Conservation (phyloP, 169 alveolate species). For the Blepharisma undulans region DNA sequence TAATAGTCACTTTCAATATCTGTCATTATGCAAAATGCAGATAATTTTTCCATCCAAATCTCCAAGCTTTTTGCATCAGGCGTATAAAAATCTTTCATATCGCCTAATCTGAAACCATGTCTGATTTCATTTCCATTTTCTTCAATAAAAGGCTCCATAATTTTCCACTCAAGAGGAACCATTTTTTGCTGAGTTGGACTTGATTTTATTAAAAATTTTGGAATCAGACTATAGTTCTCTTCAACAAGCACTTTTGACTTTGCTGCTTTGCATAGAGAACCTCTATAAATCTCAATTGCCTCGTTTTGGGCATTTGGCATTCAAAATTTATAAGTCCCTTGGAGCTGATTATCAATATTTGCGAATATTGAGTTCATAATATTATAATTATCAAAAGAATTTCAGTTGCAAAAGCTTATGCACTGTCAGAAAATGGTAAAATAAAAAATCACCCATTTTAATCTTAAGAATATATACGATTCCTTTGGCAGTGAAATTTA, state of each 20-base stretch:
- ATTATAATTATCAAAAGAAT: too few species aligned
- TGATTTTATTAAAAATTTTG: neutral
- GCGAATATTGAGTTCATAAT: neutral
- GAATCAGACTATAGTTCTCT: neutral
- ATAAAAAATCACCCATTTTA: too few species aligned
- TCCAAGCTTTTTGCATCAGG: neutral
- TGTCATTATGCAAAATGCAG: neutral
- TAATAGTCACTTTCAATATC: neutral
- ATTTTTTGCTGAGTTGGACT: neutral
- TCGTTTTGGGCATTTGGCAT: neutral
- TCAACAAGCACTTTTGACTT: neutral
- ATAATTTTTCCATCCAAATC: neutral
- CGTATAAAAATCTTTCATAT: neutral
- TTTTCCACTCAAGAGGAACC: neutral
- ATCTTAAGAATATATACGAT: too few species aligned
- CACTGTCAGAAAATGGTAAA: neutral
- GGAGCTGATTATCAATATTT: neutral
- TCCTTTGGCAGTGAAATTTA: too few species aligned
- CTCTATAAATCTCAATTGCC: neutral
- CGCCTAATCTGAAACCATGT: neutral
- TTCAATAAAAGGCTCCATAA: neutral
- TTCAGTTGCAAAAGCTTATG: neutral
- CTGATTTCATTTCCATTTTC: neutral
- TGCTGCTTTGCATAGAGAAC: neutral
- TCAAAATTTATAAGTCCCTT: neutral